phyloP scores from a whole-genome alignment of 805 yeast species.

The Brettanomyces sp. region DNA sequence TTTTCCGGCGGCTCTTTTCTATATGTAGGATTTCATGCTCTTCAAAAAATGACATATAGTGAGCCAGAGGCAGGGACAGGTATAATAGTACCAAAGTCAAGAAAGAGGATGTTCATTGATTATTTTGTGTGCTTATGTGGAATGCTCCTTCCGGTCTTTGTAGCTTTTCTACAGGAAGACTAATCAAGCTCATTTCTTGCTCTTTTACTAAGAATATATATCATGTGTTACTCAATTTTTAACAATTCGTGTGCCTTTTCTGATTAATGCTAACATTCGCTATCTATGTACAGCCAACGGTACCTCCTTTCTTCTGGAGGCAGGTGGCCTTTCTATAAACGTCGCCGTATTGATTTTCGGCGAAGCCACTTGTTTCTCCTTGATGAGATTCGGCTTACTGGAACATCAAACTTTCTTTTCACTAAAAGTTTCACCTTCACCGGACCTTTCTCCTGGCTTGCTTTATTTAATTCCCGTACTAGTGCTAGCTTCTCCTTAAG shows the following conservation, averaged over 20 bases:
- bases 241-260: background rate
- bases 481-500: slow-evolving; percentile 8
- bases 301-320: background rate
- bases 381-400: slow-evolving; percentile 13
- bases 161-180: slow-evolving; percentile 19
- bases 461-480: slow-evolving; percentile 3
- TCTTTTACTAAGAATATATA: background rate
- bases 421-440: slow-evolving; percentile 29
- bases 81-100: background rate
- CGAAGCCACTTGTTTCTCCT: slow-evolving; percentile 20
- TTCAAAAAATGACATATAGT: slow-evolving; percentile 15
- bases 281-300: background rate
- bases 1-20: slow-evolving; percentile 68
- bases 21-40: slow-evolving; percentile 60
- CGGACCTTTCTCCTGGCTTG: slow-evolving; percentile 30
- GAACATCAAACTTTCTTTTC: slow-evolving; percentile 12
- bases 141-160: slow-evolving; percentile 20
- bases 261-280: background rate
- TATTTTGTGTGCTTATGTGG: slow-evolving; percentile 17
- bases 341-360: slow-evolving; percentile 14
- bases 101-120: slow-evolving; percentile 6
- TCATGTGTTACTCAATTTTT: too few relatives aligned
- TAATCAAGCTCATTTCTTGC: background rate
- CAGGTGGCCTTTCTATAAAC: background rate
- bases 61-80: background rate